Base-by-base conservation (phyloP, 148 eudicot genomes). In the Talinum fruticosum region DNA sequence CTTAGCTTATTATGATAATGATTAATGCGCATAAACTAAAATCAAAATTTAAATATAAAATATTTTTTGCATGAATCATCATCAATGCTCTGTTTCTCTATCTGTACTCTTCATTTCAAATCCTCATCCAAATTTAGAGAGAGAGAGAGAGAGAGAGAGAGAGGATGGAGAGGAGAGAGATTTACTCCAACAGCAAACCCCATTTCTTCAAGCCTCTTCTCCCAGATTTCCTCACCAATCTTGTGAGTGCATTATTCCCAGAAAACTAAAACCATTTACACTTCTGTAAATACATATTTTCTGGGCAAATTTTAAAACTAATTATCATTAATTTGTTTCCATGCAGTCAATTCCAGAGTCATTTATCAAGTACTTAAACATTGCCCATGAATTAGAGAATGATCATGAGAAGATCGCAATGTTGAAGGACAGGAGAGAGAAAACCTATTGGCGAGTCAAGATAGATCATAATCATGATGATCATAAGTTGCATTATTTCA, bases 121-220 rank as follows among this genome's bases (percentile, higher is more conserved):
- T n/a, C n/a, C n/a, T n/a, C n/a, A n/a, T n/a, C n/a, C n/a, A n/a
- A n/a, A n/a, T n/a, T n/a, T n/a, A n/a, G n/a, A n/a, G n/a, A n/a
- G n/a, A 57, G 1, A n/a, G n/a, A 57, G 2, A 28, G 10, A 28
- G 3, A 62, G 14, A 62, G 3, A 28, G 10, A 62, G 4, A 62
- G 18, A 28, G 14, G 2, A 26, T 23, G 64, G 29, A 18, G 26
- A 67, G 21, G 71, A 67, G 71, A 66, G 18, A 30, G 5, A 23
- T 16, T 66, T 26, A 35, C 41, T 35, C 24, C 23, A 67, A 21
- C 33, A 26, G 14, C 21, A 62, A 62, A 4, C 49, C 72, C 30
- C 72, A 69, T 41, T 75, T 75, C 53, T 65, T 75, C 71, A 49
- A 65, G 53, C 78, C 78, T 16, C 71, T 75, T 8, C 69, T 75